These are phyloP conservation scores for Zarea fungicola DNA, from an alignment of 2,329 filamentous ascomycete species.

Conservation along the genomic window DNA sequence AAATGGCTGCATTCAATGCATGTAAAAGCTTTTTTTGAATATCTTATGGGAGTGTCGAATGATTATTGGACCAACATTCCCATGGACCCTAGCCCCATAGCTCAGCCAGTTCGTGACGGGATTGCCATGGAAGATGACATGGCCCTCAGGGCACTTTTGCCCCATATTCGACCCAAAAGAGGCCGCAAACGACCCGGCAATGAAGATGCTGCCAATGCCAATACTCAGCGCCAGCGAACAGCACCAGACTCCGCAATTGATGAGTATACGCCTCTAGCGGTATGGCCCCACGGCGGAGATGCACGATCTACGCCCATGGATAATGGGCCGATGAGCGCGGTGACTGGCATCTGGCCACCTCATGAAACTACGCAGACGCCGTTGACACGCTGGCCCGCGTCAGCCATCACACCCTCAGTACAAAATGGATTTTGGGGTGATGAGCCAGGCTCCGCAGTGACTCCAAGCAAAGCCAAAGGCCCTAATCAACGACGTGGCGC, in stretches of 20 bases:
- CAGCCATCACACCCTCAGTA: slow-evolving; percentile 65
- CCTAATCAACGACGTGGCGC: slow-evolving; percentile 61
- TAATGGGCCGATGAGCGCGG: slow-evolving; percentile 28
- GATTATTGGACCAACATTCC: slow-evolving; percentile 77
- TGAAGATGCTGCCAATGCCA: slow-evolving; percentile 44
- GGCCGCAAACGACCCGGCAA: slow-evolving; percentile 61
- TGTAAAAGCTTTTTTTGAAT: slow-evolving; percentile 91
- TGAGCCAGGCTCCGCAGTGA: slow-evolving; percentile 73
- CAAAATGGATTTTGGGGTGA: slow-evolving; percentile 46
- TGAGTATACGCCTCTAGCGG: slow-evolving; percentile 24
- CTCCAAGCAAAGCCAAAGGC: slow-evolving; percentile 53
- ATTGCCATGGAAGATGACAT: slow-evolving; percentile 84
- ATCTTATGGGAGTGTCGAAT: slow-evolving; percentile 71
- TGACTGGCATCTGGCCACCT: slow-evolving; percentile 22
- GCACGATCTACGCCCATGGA: slow-evolving; percentile 25
- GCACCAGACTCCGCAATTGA: slow-evolving; percentile 46
- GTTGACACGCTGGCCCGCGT: slow-evolving; percentile 67
- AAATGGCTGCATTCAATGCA: slow-evolving; percentile 98
- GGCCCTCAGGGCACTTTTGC: slow-evolving; percentile 75
- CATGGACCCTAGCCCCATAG: slow-evolving; percentile 54
- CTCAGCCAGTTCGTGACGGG: slow-evolving; percentile 67
- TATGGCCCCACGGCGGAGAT: slow-evolving; percentile 1
- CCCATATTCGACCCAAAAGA: slow-evolving; percentile 63
- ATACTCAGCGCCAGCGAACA: slow-evolving; percentile 57
- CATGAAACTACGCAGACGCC: slow-evolving; percentile 56